Conservation (phyloP, 176 grass and related monocot species). For the Musa beccarii region DNA sequence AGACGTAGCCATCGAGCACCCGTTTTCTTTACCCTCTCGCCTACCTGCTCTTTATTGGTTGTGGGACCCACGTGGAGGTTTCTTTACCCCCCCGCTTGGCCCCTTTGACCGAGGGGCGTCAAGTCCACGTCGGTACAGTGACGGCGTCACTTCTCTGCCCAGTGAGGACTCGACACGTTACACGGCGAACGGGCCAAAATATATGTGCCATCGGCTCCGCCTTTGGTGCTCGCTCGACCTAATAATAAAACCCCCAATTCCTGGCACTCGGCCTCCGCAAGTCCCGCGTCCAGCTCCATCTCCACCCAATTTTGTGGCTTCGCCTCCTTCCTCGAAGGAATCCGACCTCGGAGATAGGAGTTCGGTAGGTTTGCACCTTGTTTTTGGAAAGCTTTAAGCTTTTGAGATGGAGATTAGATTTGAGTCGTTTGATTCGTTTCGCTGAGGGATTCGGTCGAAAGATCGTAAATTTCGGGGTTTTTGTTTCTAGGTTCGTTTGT, state of each 20-base stretch:
- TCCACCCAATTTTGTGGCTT: background rate
- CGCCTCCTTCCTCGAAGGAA: background rate
- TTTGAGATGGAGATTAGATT: background rate
- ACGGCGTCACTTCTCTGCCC: background rate
- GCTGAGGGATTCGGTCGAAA: background rate
- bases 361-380: background rate
- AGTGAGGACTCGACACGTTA: background rate
- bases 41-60: background rate
- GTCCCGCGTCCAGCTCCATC: background rate
- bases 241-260: background rate
- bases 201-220: conserved; percentile 6
- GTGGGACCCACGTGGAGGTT: background rate
- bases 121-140: background rate
- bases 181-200: background rate
- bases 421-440: background rate
- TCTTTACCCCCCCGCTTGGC: background rate
- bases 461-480: conserved; percentile 2
- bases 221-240: background rate
- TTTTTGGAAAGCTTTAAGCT: background rate
- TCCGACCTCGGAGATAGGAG: background rate
- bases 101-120: background rate
- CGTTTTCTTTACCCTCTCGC: too few species aligned
- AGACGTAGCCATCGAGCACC: rapidly evolving
- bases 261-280: background rate
- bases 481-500: background rate